Base-by-base conservation (phyloP, 2,329 filamentous ascomycete species). In the Nakataea oryzae region DNA sequence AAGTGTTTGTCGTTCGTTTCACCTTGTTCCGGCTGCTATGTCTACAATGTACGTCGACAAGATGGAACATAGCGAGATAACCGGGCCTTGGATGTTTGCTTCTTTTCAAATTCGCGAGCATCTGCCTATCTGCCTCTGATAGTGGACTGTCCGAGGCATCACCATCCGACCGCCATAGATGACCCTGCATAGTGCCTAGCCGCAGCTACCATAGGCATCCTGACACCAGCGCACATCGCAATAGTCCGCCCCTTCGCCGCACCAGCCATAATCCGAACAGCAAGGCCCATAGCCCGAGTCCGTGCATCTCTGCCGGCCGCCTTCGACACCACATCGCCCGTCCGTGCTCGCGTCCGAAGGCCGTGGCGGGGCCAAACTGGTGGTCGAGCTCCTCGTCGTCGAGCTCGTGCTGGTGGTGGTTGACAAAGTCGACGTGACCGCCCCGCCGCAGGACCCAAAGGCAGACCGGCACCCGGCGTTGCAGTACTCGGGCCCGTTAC, bases 401-500 rank as follows among this genome's bases (percentile, higher is more conserved):
- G 41, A n/a, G 47, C 27, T 30, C 3, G 59, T 27, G 14, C 34
- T 50, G 24, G n/a, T 28, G 29, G 34, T 29, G 24, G 29, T 61
- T 12, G 14, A 41, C n/a, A 17, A 24, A 21, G 26, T 12, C 11
- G 21, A 27, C 29, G 27, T 21, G n/a, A 32, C 28, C 14, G 17
- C 63, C 27, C 59, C 58, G 26, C 61, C 60, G 34, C 64, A 65
- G 8, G 56, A 14, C 26, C 65, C 65, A 54, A 63, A 66, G 3
- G 29, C 32, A 2, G 63, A 30, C 50, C 62, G 62, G 59, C 65
- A 66, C 58, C 64, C 63, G 12, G 58, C 50, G 59, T 60, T 64
- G 62, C 65, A 66, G 54, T 63, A 66, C 2, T 62, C 63, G 24
- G 59, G 28, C 28, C 62, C 63, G 58, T 60, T 62, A 54, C 65